These are phyloP conservation scores for Lactuca saligna DNA, from an alignment of 129 eudicot species.

Conservation along the genomic window DNA sequence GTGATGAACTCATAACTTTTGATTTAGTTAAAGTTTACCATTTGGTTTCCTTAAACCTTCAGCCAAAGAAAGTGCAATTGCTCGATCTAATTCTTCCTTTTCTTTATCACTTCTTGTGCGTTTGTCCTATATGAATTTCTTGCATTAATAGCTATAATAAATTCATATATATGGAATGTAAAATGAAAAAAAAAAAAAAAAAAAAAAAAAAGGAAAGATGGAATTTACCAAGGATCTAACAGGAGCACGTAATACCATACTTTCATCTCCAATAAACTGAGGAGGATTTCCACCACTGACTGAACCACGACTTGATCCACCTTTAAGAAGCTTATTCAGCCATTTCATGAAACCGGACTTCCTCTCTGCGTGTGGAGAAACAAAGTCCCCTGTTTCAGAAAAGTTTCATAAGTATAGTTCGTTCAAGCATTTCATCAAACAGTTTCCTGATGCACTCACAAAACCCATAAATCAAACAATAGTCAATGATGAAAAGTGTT, in stretches of 20 bases:
- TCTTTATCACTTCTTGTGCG: conserved; percentile 63
- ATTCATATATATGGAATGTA: too few species aligned
- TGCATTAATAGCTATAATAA: conserved; percentile 1
- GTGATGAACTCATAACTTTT: neutral
- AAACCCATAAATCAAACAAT: conserved; percentile 10
- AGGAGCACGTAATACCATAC: conserved; percentile 76
- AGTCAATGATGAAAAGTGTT: neutral
- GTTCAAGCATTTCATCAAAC: conserved; percentile 30
- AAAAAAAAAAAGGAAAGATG: conserved; percentile 13
- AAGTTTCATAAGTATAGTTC: neutral
- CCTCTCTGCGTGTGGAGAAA: conserved; percentile 69
- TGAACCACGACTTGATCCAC: conserved; percentile 42
- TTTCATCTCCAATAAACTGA: conserved; percentile 81
- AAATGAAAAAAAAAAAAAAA: neutral
- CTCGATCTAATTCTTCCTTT: conserved; percentile 88
- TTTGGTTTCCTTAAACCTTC: conserved; percentile 76
- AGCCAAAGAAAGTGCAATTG: conserved; percentile 76
- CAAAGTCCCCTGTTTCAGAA: conserved; percentile 51
- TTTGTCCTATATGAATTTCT: conserved; percentile 55
- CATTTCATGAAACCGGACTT: conserved; percentile 90
- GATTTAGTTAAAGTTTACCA: conserved; percentile 36
- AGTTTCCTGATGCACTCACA: neutral
- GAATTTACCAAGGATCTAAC: conserved; percentile 59
- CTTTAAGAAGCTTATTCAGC: conserved; percentile 73
- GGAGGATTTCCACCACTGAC: conserved; percentile 50